Conservation (phyloP, 2,329 filamentous ascomycete species). For the Neofusicoccum sp. region DNA sequence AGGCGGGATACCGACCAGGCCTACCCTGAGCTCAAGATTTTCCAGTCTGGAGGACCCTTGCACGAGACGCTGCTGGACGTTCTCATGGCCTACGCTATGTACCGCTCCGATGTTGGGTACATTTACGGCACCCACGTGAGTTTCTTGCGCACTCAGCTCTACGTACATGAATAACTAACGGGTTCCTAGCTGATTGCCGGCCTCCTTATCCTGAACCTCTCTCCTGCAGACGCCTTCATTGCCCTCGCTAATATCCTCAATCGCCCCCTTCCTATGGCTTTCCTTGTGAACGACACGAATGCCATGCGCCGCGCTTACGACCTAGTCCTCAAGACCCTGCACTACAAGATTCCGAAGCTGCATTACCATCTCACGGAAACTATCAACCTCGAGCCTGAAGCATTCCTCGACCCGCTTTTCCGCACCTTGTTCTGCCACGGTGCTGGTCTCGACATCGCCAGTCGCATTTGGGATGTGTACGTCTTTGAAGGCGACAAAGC, state of each 20-base stretch:
- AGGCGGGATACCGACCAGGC: constrained; percentile 66
- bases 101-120: constrained; percentile 80
- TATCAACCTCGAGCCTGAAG: constrained; percentile 42
- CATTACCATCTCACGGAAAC: constrained; percentile 64
- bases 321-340: constrained; percentile 67
- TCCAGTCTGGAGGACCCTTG: constrained; percentile 67
- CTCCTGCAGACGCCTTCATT: constrained; percentile 67
- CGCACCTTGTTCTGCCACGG: constrained; percentile 63
- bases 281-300: constrained; percentile 70
- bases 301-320: constrained; percentile 71
- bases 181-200: constrained; percentile 66
- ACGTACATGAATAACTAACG: not conserved
- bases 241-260: constrained; percentile 77
- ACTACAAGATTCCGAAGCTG: constrained; percentile 65
- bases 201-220: constrained; percentile 71
- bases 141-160: not conserved
- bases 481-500: constrained; percentile 79
- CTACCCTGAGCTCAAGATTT: constrained; percentile 74
- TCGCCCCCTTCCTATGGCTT: constrained; percentile 72
- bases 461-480: constrained; percentile 78
- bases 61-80: constrained; percentile 71
- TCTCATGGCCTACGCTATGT: constrained; percentile 78
- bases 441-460: constrained; percentile 69
- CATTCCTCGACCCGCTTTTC: constrained; percentile 65
- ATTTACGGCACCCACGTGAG: constrained; percentile 73